These are phyloP conservation scores for Tetratostichococcus sp. DNA, from an alignment of 139 green algal species.

Conservation along the genomic window DNA sequence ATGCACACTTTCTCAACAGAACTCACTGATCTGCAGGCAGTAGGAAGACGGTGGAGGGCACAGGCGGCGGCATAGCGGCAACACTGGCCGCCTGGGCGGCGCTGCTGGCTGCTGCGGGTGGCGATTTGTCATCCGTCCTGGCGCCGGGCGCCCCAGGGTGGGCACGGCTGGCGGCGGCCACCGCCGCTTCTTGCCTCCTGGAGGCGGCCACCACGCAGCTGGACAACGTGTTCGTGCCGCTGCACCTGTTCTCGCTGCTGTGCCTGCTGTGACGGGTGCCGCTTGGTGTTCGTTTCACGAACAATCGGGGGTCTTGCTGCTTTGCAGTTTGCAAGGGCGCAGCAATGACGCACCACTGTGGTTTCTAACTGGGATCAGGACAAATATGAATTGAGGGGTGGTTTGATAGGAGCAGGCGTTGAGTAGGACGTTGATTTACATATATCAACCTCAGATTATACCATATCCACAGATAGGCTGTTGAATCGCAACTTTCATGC, in stretches of 20 bases:
- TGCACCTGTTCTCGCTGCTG: constrained; percentile 51
- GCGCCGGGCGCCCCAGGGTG: constrained; percentile 5
- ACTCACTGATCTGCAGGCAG: no score
- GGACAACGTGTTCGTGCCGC: constrained; percentile 76
- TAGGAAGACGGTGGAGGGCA: constrained; percentile 76
- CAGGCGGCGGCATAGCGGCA: constrained; percentile 28
- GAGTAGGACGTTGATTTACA: no score
- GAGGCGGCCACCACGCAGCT: constrained; percentile 75
- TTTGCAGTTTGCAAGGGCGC: no score
- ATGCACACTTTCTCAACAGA: no score
- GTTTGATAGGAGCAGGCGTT: no score
- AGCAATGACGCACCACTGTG: no score
- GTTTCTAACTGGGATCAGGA: no score
- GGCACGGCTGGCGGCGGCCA: constrained; percentile 30
- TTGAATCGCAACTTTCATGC: no score
- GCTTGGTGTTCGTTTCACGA: not conserved
- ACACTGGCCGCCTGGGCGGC: constrained; percentile 48
- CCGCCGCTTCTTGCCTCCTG: constrained; percentile 50
- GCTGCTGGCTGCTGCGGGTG: constrained; percentile 12
- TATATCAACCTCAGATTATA: no score
- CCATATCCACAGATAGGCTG: no score
- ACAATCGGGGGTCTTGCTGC: no score
- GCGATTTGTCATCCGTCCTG: not conserved
- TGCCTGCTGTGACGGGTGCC: not conserved
- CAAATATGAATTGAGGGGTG: no score